A percentile compares a stretch with the other conserved stretches of the same genome.
Evolutionary conservation across 345 rosid species (phyloP).

Genomic region (Acer campestre): DNA sequence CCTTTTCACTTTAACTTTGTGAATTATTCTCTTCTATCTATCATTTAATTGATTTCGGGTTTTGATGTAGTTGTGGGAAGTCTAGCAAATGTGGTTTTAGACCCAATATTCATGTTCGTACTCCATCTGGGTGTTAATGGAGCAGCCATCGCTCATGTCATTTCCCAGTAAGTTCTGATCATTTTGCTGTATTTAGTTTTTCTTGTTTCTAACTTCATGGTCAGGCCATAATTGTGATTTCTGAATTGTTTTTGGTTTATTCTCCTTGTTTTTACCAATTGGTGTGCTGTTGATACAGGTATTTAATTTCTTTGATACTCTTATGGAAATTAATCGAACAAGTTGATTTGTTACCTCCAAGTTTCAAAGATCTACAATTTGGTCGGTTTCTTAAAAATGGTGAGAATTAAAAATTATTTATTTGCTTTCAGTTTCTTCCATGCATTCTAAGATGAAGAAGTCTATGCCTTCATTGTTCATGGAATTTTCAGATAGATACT

Average conservation of each 20-base stretch:
- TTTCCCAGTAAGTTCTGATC: slow-evolving; percentile 30
- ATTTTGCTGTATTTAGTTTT: neutral
- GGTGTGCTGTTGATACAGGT: slow-evolving; percentile 27
- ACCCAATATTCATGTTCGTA: slow-evolving; percentile 52
- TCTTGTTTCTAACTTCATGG: neutral
- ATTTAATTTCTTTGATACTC: slow-evolving; percentile 35
- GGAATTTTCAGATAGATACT: neutral
- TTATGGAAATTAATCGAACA: slow-evolving; percentile 35
- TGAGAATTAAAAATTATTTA: slow-evolving; percentile 17
- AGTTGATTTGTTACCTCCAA: slow-evolving; percentile 41
- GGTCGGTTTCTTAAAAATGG: slow-evolving; percentile 45
- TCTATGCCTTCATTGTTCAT: neutral
- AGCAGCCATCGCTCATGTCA: slow-evolving; percentile 73
- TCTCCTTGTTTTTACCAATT: neutral
- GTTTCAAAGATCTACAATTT: slow-evolving; percentile 38
- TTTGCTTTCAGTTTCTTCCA: neutral
- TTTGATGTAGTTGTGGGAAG: slow-evolving; percentile 51
- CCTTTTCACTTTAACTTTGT: neutral
- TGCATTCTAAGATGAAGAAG: neutral
- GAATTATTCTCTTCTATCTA: neutral
- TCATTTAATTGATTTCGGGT: neutral
- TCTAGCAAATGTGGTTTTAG: slow-evolving; percentile 46
- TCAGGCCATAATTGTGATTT: neutral
- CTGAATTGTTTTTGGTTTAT: neutral
- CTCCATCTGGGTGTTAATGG: slow-evolving; percentile 52